These are phyloP conservation scores for Apiotrichum sp. DNA, from an alignment of 1,284 basidiomycete genomes.

Conservation along the genomic window DNA sequence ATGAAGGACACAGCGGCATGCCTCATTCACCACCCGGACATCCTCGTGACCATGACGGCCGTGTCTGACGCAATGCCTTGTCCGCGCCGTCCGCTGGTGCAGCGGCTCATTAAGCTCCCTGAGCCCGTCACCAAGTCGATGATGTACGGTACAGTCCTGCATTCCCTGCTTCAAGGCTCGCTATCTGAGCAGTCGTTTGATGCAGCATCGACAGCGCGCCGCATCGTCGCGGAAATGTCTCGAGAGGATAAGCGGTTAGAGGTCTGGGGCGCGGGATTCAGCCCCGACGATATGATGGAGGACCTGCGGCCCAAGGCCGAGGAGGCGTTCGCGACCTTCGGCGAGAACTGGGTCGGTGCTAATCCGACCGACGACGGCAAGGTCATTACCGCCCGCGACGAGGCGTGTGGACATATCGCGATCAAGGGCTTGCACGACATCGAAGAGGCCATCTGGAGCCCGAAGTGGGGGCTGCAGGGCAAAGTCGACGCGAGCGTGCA, in stretches of 20 bases:
- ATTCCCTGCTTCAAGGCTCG: conserved; percentile 78
- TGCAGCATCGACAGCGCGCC: conserved; percentile 23
- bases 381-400: conserved; percentile 22
- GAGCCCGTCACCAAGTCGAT: conserved; percentile 48
- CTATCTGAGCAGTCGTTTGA: conserved; percentile 48
- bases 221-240: conserved; percentile 32
- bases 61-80: conserved; percentile 77
- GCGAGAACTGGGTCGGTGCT: conserved; percentile 36
- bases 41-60: conserved; percentile 79
- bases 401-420: conserved; percentile 51
- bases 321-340: conserved; percentile 40
- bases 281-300: conserved; percentile 38
- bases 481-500: conserved; percentile 90
- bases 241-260: conserved; percentile 38
- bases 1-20: conserved; percentile 39
- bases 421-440: conserved; percentile 72
- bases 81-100: conserved; percentile 70
- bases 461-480: conserved; percentile 89
- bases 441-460: conserved; percentile 97
- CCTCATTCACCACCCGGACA: conserved; percentile 79
- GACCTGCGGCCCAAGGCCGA: conserved; percentile 39
- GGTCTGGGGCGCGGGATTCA: conserved; percentile 43
- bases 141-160: conserved; percentile 83
- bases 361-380: conserved; percentile 11
- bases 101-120: conserved; percentile 56